Conservation (phyloP, 2,329 filamentous ascomycete genomes). For the Cladosporium sp. region DNA sequence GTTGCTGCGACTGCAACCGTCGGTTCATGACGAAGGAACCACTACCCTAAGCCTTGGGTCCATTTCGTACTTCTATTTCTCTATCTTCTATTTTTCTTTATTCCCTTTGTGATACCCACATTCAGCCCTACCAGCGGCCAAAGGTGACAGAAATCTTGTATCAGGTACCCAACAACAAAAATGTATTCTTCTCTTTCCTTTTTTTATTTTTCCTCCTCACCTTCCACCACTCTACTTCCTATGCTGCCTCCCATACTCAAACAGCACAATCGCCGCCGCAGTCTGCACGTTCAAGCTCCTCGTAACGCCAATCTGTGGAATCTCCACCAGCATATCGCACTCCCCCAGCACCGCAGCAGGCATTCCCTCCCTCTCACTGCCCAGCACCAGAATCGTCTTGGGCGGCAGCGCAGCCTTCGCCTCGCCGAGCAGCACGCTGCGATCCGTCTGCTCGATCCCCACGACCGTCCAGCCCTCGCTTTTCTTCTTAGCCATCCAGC, state of each 20-base stretch:
- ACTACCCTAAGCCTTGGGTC: too few species aligned
- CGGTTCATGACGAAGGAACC: background rate
- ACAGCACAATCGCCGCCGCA: constrained; percentile 48
- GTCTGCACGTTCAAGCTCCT: constrained; percentile 55
- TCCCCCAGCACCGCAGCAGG: constrained; percentile 44
- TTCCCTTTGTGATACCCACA: background rate
- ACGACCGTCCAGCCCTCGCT: constrained; percentile 48
- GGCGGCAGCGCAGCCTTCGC: constrained; percentile 29
- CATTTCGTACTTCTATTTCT: background rate
- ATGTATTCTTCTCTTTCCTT: background rate
- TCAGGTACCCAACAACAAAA: background rate
- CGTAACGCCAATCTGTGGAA: constrained; percentile 49
- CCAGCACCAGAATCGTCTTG: constrained; percentile 42
- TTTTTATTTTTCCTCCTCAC: background rate
- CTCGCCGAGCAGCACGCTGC: constrained; percentile 42
- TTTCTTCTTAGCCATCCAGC: constrained; percentile 39
- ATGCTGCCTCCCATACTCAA: constrained; percentile 47
- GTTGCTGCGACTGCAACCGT: background rate
- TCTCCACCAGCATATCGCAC: constrained; percentile 50
- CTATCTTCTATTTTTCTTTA: background rate
- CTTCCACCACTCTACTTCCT: background rate
- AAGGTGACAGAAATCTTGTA: too few species aligned
- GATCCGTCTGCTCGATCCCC: constrained; percentile 52
- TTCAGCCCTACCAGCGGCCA: background rate
- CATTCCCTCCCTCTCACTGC: constrained; percentile 50